Conservation (phyloP, 2,329 filamentous ascomycete species). For the Thelonectria olida region DNA sequence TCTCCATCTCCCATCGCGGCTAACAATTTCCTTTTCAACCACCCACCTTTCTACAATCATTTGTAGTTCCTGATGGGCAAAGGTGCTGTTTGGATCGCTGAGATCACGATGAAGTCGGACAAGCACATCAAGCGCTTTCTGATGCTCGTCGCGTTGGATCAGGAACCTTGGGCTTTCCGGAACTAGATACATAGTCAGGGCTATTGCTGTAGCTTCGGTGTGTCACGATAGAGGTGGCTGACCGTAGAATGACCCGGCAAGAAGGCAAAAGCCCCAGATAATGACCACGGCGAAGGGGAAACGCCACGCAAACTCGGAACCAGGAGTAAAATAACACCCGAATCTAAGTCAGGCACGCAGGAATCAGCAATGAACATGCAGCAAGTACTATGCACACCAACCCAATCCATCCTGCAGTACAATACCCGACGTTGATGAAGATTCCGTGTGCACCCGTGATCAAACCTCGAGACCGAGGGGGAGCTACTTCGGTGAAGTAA, state of each 20-base stretch:
- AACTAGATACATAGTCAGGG: neutral
- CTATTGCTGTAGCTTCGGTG: too few relatives aligned
- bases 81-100: constrained; percentile 1
- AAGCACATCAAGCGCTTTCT: constrained; percentile 3
- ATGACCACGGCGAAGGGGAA: constrained; percentile 1
- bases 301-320: constrained; percentile 10
- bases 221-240: neutral
- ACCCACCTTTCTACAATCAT: constrained; percentile 6
- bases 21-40: neutral
- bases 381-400: neutral
- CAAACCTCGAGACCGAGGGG: constrained; percentile 6
- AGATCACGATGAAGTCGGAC: constrained; percentile 3
- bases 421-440: constrained; percentile 12
- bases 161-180: constrained; percentile 9
- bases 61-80: constrained; percentile 1
- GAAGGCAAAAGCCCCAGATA: constrained; percentile 1
- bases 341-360: neutral
- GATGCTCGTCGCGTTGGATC: constrained; percentile 3
- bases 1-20: constrained; percentile 1
- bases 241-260: constrained; percentile 11
- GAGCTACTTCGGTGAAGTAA: constrained; percentile 8
- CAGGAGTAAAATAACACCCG: constrained; percentile 3
- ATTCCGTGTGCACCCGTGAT: constrained; percentile 11
- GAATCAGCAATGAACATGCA: neutral
- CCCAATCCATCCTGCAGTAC: constrained; percentile 9